Base-by-base conservation (phyloP, 192 early-diverging fungal species). In the Cladochytrium replicatum region DNA sequence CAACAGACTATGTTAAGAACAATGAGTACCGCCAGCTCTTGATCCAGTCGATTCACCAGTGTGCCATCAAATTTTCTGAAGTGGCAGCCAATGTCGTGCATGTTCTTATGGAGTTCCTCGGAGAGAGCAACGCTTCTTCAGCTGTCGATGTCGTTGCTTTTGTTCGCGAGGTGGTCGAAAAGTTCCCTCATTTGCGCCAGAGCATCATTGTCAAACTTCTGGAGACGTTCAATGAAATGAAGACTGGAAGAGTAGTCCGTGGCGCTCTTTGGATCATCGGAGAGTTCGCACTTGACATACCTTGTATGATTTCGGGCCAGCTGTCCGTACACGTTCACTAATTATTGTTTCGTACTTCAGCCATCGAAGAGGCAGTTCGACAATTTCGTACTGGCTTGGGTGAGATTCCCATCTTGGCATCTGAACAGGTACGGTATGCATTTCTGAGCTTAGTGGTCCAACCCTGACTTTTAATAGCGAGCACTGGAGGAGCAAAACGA, bases 191-290 rank as follows among this genome's bases (percentile, higher is more conserved):
- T 27, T 70, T 97, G 53, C 86, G 96, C 32, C 61, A 70, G 4
- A 75, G 72, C n/a, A 97, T 99, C 57, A 56, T 89, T 43, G 74
- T 79, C 32, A 77, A 79, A 40, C 72, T 99, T 19, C 67, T 94
- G 24, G 79, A 86, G 31, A 80, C 84, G 8, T 94, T 99, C 54
- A 46, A 57, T 27, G 90, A 97, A 28, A 83, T 97, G 66, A 91
- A 89, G 61, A 84, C 86, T 1, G 84, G 88, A 46, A 80, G 91
- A 60, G 91, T 96, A 2, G 82, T 93, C 62, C 82, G 96, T 39
- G 96, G 93, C 23, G 96, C 91, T 15, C 74, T 99, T 38, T 99
- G 96, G 96, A 95, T 97, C 57, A 73, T 99, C 52, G 93, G 96
- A 43, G 96, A 99, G 71, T 99, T 96, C 56, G 86, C 86, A 39